Percentiles rank a stretch among this genome's conserved stretches.
Conservation (phyloP, 768 basidiomycete species). For the Macrocybe gigantea region DNA sequence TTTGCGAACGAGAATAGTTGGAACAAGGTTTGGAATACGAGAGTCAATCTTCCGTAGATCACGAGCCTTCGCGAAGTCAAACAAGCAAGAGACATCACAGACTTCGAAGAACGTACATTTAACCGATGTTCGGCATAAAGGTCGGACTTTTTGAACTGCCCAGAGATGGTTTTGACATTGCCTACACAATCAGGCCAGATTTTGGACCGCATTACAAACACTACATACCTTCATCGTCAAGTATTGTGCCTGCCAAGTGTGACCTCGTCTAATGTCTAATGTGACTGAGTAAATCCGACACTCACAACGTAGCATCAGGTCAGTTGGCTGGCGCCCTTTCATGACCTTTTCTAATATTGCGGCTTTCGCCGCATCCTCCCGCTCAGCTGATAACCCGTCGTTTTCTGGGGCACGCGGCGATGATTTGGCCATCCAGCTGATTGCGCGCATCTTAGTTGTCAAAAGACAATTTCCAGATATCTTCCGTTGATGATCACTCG, state of each 20-base stretch:
- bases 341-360: slow-evolving; percentile 81
- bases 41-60: slow-evolving; percentile 97
- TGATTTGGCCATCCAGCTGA: slow-evolving; percentile 30
- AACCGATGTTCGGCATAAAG: slow-evolving; percentile 82
- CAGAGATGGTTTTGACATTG: slow-evolving; percentile 81
- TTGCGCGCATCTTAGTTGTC: neutral
- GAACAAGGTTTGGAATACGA: slow-evolving; percentile 87
- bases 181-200: slow-evolving; percentile 36
- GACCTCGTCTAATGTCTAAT: slow-evolving; percentile 4
- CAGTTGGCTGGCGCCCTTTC: slow-evolving; percentile 83
- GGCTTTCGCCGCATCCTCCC: slow-evolving; percentile 67
- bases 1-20: slow-evolving; percentile 85
- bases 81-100: slow-evolving; percentile 2
- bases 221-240: slow-evolving; percentile 71
- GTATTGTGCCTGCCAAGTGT: slow-evolving; percentile 61
- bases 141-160: slow-evolving; percentile 87
- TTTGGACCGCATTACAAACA: no score
- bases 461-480: no score
- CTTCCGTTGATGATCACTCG: no score
- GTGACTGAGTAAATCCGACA: slow-evolving; percentile 15
- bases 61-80: slow-evolving; percentile 57
- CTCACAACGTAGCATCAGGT: slow-evolving; percentile 89
- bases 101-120: slow-evolving; percentile 57
- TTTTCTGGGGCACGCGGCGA: slow-evolving; percentile 21
- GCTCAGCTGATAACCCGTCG: slow-evolving; percentile 28